A percentile compares a stretch with the other conserved stretches of the same genome.
phyloP scores from a whole-genome alignment of 257 asterid genomes.

The Solanum rostratum region DNA sequence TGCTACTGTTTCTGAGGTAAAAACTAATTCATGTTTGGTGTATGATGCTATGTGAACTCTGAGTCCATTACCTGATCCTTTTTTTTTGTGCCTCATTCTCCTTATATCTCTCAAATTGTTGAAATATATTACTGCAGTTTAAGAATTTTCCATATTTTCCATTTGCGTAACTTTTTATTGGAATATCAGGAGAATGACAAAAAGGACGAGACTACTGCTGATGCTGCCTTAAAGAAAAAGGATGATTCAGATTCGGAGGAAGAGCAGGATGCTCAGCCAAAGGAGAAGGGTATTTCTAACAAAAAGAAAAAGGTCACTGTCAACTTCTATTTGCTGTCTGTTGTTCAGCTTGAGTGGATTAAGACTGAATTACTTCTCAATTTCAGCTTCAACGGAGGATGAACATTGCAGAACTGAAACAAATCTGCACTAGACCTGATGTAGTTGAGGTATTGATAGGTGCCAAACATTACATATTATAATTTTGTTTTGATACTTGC shows the following conservation, averaged over 20 bases:
- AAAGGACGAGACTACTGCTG: conserved; percentile 49
- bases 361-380: conserved; percentile 3
- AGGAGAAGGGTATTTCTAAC: conserved; percentile 74
- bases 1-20: conserved; percentile 52
- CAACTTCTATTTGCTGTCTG: background rate
- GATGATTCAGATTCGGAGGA: conserved; percentile 82
- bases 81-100: background rate
- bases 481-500: background rate
- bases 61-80: background rate
- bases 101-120: background rate
- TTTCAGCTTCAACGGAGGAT: conserved; percentile 80
- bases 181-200: conserved; percentile 49
- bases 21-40: background rate
- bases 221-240: conserved; percentile 53
- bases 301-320: conserved; percentile 81
- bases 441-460: conserved; percentile 70
- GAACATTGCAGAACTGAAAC: conserved; percentile 92
- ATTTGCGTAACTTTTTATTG: background rate
- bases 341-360: background rate
- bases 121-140: background rate
- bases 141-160: background rate
- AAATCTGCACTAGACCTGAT: conserved; percentile 70
- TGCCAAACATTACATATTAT: background rate
- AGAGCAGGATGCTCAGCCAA: conserved; percentile 64
- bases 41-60: background rate